These are phyloP conservation scores for Erythrobasidium yunnanense DNA, from an alignment of 768 basidiomycete species.

Conservation along the genomic window DNA sequence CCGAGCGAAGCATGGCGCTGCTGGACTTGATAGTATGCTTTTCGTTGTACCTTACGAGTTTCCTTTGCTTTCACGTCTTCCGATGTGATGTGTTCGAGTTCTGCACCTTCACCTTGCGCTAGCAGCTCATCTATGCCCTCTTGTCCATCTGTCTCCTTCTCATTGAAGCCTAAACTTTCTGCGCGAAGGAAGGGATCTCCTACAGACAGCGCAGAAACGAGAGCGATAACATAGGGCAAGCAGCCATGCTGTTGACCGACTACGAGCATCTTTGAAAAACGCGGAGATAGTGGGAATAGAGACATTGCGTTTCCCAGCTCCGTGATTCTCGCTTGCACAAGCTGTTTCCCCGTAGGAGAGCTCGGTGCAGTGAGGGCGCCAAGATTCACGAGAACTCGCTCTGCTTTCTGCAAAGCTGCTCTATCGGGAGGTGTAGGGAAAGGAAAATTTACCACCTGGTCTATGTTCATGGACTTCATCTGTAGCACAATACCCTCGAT, in stretches of 20 bases:
- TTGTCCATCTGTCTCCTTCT: conserved; percentile 47
- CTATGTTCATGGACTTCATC: conserved; percentile 99
- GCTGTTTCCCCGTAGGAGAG: background rate
- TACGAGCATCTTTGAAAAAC: conserved; percentile 92
- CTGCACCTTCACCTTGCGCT: conserved; percentile 42
- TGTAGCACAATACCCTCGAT: conserved; percentile 94
- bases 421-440: conserved; percentile 94
- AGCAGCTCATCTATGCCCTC: conserved; percentile 34
- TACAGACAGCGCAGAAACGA: conserved; percentile 82
- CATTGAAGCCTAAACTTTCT: conserved; percentile 46
- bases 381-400: conserved; percentile 64
- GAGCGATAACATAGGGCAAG: conserved; percentile 76
- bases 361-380: conserved; percentile 55
- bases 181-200: conserved; percentile 92
- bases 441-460: conserved; percentile 90
- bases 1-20: conserved; percentile 74
- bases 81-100: conserved; percentile 43
- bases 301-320: conserved; percentile 85
- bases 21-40: conserved; percentile 71
- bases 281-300: conserved; percentile 80
- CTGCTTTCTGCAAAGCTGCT: conserved; percentile 61
- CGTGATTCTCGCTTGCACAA: conserved; percentile 50
- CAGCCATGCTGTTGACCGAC: conserved; percentile 75
- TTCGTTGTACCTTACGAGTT: conserved; percentile 53
- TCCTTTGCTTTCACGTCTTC: conserved; percentile 43